These are phyloP conservation scores for Penicillium crustosum DNA, from an alignment of 2,329 filamentous ascomycete species.

Conservation along the genomic window DNA sequence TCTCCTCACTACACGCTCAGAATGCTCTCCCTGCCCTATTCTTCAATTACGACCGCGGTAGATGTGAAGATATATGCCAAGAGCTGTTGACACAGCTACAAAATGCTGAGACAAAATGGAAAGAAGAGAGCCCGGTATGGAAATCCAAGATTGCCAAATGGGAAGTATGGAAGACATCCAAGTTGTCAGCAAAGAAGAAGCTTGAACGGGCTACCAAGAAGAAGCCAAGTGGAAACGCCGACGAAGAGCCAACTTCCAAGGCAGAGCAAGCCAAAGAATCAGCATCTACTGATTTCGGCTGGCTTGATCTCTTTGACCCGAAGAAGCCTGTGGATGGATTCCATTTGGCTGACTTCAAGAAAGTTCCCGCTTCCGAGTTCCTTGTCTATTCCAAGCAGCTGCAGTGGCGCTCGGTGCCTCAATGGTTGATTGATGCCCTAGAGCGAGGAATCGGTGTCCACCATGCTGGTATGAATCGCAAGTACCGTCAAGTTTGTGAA, in stretches of 20 bases:
- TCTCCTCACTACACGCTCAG: conserved; percentile 54
- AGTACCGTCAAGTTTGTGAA: conserved; percentile 65
- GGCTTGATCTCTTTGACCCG: conserved; percentile 67
- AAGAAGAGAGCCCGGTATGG: conserved; percentile 55
- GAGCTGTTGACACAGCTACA: conserved; percentile 55
- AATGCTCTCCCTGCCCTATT: conserved; percentile 70
- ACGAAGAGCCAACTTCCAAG: conserved; percentile 49
- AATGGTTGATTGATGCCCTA: conserved; percentile 58
- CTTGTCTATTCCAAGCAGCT: conserved; percentile 55
- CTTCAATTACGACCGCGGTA: conserved; percentile 71
- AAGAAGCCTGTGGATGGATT: conserved; percentile 53
- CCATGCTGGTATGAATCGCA: conserved; percentile 76
- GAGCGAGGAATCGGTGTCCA: conserved; percentile 71
- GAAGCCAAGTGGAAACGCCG: conserved; percentile 37
- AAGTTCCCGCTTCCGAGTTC: conserved; percentile 59
- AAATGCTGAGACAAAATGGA: conserved; percentile 51
- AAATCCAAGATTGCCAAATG: conserved; percentile 58
- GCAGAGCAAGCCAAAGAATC: conserved; percentile 58
- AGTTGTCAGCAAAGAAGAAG: conserved; percentile 45
- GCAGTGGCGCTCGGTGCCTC: conserved; percentile 48
- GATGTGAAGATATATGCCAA: conserved; percentile 61
- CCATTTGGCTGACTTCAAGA: conserved; percentile 62
- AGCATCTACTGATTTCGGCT: conserved; percentile 55
- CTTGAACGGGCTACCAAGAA: conserved; percentile 43
- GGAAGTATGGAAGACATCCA: conserved; percentile 41